Conservation (phyloP, 1,139 yeast genomes). For the Meyerozyma guilliermondii region DNA sequence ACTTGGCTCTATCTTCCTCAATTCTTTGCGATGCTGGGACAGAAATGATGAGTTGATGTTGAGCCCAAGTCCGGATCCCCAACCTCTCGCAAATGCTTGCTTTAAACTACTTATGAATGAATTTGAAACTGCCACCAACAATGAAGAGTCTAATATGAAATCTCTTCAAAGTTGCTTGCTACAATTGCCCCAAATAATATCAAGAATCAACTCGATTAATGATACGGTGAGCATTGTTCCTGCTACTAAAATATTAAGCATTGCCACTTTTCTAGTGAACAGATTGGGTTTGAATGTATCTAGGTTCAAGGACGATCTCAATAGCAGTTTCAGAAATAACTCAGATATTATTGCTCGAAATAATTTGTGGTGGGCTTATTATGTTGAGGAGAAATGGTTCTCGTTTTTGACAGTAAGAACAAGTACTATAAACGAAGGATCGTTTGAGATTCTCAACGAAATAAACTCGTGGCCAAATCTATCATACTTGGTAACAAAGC, state of each 20-base stretch:
- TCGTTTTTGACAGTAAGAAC: neutral
- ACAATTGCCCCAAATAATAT: neutral
- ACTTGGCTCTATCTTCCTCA: neutral
- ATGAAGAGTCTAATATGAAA: neutral
- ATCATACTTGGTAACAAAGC: neutral
- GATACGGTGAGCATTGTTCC: neutral
- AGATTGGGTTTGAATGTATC: neutral
- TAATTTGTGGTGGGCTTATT: neutral
- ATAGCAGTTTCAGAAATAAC: neutral
- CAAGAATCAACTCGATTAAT: neutral
- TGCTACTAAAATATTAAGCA: neutral
- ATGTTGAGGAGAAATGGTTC: neutral
- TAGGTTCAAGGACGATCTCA: neutral
- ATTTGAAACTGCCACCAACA: neutral
- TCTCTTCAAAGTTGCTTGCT: neutral
- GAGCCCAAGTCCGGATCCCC: neutral
- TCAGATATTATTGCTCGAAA: neutral
- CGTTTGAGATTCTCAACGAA: neutral
- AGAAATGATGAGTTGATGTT: neutral
- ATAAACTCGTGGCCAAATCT: neutral
- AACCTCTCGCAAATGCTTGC: neutral
- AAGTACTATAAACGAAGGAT: neutral
- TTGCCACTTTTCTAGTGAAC: neutral
- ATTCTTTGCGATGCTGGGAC: neutral
- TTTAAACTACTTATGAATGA: neutral